Evolutionary conservation across 2,329 filamentous ascomycete species (phyloP), one percentile per base, ranked within the genome.

Genomic region (Pseudogymnoascus sp.): DNA sequence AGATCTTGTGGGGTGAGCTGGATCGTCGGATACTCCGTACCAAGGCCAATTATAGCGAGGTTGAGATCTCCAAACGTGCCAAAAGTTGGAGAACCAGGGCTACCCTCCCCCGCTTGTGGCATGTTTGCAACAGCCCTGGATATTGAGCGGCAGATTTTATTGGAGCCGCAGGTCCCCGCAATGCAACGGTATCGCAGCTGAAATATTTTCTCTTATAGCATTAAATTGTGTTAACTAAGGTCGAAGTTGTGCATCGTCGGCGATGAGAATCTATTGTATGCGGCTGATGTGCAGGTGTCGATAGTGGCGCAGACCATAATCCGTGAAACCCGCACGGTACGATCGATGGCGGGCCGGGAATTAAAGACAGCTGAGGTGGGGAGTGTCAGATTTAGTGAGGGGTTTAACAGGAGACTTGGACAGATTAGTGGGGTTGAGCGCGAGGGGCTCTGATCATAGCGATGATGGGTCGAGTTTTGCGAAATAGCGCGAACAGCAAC

Each of bases 41-140:
- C 82, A 58, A 87, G 68, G 9, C 85, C 85, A 41, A 81, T 74
- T 64, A 88, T 82, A 63, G 82, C 82, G 71, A 87, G 82, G 62
- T 79, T 80, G 60, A 87, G 77, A 67, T 81, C 78, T 61, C 75
- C 76, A 59, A 71, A 72, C n/a, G 24, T 31, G 26, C 60, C 60
- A 39, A 60, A 57, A 1, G 60, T 24, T 4, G 8, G 5, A 3
- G 57, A 26, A 6, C 33, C 35, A 24, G 9, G 57, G 15, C 35
- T 15, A 24, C 13, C 35, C 8, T 54, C 47, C 9, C 5, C 11
- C 37, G 57, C 8, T 13, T 6, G 33, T 39, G 17, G 2, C 57
- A 59, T 37, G 10, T 39, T 39, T 26, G 13, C 21, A 59, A 17
- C 21, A 17, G 33, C 33, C n/a, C 15, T 31, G 26, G 8, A 39